phyloP scores from a whole-genome alignment of 192 early-diverging fungal genomes.

The Phycomyces nitens region DNA sequence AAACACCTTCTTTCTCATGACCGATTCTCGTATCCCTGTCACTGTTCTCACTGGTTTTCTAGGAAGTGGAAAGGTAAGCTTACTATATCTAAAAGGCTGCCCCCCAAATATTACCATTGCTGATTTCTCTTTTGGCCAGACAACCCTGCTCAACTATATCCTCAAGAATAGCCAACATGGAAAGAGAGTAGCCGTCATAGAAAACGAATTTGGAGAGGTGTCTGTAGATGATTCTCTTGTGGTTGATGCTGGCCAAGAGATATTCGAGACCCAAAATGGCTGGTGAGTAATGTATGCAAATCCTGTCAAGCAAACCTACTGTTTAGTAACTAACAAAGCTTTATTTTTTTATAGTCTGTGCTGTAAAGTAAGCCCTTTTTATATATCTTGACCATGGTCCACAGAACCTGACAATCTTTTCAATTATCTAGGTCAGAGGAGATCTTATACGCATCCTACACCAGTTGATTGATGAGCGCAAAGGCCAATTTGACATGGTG shows the following conservation, averaged over 20 bases:
- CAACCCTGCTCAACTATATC: conserved; percentile 32
- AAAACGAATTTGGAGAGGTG: conserved; percentile 50
- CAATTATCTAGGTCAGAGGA: conserved; percentile 8
- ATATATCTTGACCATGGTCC: too few species aligned
- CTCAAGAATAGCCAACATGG: conserved; percentile 11
- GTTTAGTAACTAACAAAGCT: too few species aligned
- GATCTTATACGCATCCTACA: conserved; percentile 18
- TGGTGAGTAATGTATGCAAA: neutral
- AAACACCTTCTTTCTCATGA: too few species aligned
- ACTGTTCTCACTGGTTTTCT: conserved; percentile 66
- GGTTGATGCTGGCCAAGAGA: conserved; percentile 28
- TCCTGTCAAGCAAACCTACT: neutral
- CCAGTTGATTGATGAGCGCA: conserved; percentile 15
- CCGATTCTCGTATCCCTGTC: conserved; percentile 41
- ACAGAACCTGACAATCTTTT: too few species aligned
- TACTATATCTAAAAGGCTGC: neutral
- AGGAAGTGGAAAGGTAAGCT: conserved; percentile 34
- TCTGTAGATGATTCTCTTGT: neutral
- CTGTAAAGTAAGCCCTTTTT: too few species aligned
- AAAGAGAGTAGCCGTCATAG: conserved; percentile 34
- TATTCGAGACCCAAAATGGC: conserved; percentile 6
- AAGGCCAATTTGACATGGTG: conserved; percentile 32
- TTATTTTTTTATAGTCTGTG: too few species aligned
- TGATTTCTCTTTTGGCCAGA: neutral
- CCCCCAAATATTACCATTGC: neutral